These are phyloP conservation scores for Cupressus sempervirens DNA, from an alignment of 75 land plant species.

Conservation along the genomic window DNA sequence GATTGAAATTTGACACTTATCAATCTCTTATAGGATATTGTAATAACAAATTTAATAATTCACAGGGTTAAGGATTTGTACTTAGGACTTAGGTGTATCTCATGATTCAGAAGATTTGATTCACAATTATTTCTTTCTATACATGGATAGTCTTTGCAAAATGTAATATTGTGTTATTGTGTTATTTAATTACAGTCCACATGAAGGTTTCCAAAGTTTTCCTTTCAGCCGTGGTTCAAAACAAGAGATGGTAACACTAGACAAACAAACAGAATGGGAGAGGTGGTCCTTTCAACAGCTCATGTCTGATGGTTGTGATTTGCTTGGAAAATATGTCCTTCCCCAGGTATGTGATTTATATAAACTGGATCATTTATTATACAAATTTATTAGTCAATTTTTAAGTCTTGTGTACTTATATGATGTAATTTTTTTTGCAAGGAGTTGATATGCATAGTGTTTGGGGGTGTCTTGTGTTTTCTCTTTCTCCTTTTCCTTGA, in stretches of 20 bases:
- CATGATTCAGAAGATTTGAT: background rate
- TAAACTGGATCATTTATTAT: conserved; percentile 2
- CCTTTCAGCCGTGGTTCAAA: background rate
- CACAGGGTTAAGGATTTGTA: background rate
- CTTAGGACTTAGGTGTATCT: background rate
- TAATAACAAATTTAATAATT: background rate
- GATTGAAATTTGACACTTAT: background rate
- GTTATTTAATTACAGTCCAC: conserved; percentile 9
- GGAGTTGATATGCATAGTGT: background rate
- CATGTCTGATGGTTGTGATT: conserved; percentile 67
- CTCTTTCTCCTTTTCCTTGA: background rate
- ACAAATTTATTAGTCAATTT: background rate
- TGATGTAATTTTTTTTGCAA: background rate
- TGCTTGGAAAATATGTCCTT: conserved; percentile 53
- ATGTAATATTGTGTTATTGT: background rate
- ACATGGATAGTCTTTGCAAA: background rate
- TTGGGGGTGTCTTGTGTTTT: background rate
- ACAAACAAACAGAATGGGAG: conserved; percentile 41
- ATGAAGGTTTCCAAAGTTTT: background rate
- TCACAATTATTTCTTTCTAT: background rate
- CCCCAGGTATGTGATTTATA: conserved; percentile 40
- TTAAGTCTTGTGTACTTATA: background rate
- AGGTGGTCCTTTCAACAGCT: conserved; percentile 70
- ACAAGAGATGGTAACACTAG: background rate
- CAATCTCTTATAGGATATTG: background rate